These are phyloP conservation scores for Teunomyces funiuensis DNA, from an alignment of 805 yeast genomes.

Conservation along the genomic window DNA sequence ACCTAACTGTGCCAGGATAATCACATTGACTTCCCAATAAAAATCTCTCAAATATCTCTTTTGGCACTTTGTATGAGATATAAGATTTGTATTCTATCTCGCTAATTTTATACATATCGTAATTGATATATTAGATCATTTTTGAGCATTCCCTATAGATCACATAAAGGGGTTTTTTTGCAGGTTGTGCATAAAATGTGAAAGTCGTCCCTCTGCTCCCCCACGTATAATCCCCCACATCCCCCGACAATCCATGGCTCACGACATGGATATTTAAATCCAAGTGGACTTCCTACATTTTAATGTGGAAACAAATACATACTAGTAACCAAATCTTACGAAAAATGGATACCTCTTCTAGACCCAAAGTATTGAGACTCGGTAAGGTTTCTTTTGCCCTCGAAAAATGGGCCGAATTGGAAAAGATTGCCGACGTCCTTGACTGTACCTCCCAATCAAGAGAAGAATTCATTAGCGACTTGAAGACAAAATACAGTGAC, in stretches of 20 bases:
- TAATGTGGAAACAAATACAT: not conserved
- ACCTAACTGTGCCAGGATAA: too few species aligned
- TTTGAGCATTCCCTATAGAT: too few species aligned
- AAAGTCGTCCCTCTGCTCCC: too few species aligned
- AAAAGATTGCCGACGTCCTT: conserved; percentile 39
- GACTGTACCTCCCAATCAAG: conserved; percentile 35
- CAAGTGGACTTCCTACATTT: not conserved
- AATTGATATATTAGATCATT: too few species aligned
- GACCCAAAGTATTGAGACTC: conserved; percentile 45
- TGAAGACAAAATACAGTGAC: conserved; percentile 44
- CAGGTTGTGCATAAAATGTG: too few species aligned
- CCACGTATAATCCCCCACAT: conserved; percentile 3
- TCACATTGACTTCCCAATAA: too few species aligned
- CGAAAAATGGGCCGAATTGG: conserved; percentile 62
- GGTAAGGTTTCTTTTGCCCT: conserved; percentile 63
- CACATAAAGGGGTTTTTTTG: too few species aligned
- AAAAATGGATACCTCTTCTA: conserved; percentile 6
- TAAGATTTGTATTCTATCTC: too few species aligned
- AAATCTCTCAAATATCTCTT: too few species aligned
- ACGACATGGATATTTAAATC: not conserved
- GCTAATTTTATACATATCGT: too few species aligned
- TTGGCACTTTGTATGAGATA: too few species aligned
- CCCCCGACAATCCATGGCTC: not conserved
- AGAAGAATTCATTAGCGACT: conserved; percentile 43
- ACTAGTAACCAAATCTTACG: not conserved